Conservation (phyloP, 148 eudicot species). For the Chenopodium formosanum region DNA sequence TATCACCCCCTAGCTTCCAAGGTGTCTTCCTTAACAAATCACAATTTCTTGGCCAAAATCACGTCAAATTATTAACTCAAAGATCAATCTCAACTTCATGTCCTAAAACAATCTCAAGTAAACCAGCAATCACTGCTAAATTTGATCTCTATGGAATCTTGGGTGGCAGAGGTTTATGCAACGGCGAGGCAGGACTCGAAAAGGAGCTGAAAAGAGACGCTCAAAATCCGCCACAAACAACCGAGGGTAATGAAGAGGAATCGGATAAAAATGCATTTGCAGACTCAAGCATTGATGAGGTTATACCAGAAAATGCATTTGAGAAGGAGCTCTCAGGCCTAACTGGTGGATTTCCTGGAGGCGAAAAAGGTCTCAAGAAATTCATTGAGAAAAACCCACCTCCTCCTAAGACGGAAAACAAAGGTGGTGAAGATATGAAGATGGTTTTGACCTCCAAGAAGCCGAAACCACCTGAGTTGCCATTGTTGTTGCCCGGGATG, state of each 20-base stretch:
- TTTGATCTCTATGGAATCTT: constrained; percentile 61
- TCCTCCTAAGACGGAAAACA: constrained; percentile 28
- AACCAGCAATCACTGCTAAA: constrained; percentile 44
- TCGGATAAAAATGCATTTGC: not conserved
- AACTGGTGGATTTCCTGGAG: constrained; percentile 93
- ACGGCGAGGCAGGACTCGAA: constrained; percentile 72
- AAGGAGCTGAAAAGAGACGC: constrained; percentile 54
- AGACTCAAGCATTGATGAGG: constrained; percentile 21
- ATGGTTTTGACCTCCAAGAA: constrained; percentile 42
- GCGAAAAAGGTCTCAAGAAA: constrained; percentile 70
- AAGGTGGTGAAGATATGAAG: constrained; percentile 23
- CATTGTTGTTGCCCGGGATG: constrained; percentile 82
- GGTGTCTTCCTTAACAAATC: constrained; percentile 39
- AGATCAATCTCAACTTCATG: constrained; percentile 19
- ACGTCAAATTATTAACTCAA: constrained; percentile 26
- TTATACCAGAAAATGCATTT: constrained; percentile 53
- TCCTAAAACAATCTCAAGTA: constrained; percentile 20
- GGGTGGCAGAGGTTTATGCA: constrained; percentile 91
- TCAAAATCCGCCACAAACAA: constrained; percentile 24
- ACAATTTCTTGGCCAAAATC: constrained; percentile 56
- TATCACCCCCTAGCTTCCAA: constrained; percentile 48
- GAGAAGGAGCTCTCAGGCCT: constrained; percentile 77
- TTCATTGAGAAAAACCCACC: constrained; percentile 83
- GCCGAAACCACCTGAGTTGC: constrained; percentile 62
- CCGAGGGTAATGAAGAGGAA: constrained; percentile 5